phyloP scores from a whole-genome alignment of 2,329 filamentous ascomycete species.

The Pestalotiopsis sp. region DNA sequence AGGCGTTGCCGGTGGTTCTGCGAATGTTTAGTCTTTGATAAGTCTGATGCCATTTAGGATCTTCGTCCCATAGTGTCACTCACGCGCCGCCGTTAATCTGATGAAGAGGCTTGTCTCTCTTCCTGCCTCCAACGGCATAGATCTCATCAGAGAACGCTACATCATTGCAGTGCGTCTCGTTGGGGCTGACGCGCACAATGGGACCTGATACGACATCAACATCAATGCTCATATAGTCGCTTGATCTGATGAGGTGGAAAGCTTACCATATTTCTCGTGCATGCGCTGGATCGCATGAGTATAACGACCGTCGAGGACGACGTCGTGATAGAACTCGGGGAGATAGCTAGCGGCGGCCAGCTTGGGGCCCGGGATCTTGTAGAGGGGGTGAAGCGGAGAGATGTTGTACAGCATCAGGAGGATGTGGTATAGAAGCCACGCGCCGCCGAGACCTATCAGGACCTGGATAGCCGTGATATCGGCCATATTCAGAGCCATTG shows the following conservation, averaged over 20 bases:
- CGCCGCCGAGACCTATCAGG: conserved; percentile 17
- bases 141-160: conserved; percentile 12
- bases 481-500: not conserved
- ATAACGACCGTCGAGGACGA: conserved; percentile 37
- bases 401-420: conserved; percentile 37
- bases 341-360: conserved; percentile 38
- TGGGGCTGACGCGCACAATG: conserved; percentile 16
- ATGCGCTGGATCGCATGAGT: conserved; percentile 35
- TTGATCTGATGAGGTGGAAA: too few relatives aligned
- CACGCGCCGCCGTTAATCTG: conserved; percentile 10
- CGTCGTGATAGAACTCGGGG: conserved; percentile 42
- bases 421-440: conserved; percentile 34
- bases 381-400: conserved; percentile 42
- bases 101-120: conserved; percentile 15
- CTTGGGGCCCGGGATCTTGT: conserved; percentile 39
- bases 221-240: not conserved
- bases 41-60: too few relatives aligned
- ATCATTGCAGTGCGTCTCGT: conserved; percentile 16
- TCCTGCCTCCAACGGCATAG: conserved; percentile 12
- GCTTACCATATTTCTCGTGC: conserved; percentile 39
- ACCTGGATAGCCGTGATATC: not conserved
- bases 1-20: not conserved
- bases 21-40: too few relatives aligned
- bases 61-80: too few relatives aligned
- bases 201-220: not conserved